Percentiles rank a stretch among this genome's conserved stretches.
phyloP scores from a whole-genome alignment of 768 basidiomycete species.

The Cystobasidium ongulense region DNA sequence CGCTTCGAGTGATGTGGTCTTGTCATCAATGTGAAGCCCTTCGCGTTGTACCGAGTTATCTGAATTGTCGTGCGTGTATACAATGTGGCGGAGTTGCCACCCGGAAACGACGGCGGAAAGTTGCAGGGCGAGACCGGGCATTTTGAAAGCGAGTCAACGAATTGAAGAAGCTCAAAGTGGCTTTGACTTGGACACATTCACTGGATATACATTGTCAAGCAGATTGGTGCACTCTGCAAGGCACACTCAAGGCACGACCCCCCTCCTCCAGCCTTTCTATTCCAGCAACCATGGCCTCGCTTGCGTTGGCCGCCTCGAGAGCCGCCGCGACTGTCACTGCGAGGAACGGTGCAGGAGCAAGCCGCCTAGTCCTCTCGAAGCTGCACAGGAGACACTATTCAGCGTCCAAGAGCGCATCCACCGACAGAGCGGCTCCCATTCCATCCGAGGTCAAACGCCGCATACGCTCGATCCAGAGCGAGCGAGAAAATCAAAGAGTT shows the following conservation, averaged over 20 bases:
- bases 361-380: not conserved
- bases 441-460: conserved; percentile 19
- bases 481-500: conserved; percentile 1
- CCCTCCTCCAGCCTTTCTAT: no score
- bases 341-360: not conserved
- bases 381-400: not conserved
- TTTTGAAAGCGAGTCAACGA: not conserved
- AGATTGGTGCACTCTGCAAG: no score
- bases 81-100: not conserved
- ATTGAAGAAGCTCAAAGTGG: not conserved
- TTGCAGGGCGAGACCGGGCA: no score
- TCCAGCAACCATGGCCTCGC: not conserved
- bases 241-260: no score
- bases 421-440: not conserved
- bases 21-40: no score
- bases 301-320: not conserved
- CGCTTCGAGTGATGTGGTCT: not conserved
- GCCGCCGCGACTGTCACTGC: not conserved
- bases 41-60: no score
- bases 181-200: not conserved
- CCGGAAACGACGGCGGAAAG: not conserved
- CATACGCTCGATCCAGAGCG: conserved; percentile 22
- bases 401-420: not conserved
- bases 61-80: not conserved
- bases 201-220: no score